phyloP scores from a whole-genome alignment of 2,329 filamentous ascomycete species.

The Pezizomycotina sp. region DNA sequence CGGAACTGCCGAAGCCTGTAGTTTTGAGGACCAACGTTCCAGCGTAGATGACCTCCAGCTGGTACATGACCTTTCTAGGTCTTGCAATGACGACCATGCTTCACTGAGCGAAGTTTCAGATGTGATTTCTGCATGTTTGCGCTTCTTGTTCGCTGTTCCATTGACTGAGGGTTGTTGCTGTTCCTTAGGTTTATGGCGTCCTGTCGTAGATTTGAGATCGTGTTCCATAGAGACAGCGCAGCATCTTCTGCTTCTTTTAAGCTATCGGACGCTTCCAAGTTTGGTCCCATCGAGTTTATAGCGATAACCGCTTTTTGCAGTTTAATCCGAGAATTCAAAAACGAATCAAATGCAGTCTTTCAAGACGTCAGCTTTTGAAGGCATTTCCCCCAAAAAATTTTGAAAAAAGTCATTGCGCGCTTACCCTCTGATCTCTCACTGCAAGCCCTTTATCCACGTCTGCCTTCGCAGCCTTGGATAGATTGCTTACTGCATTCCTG shows the following conservation, averaged over 20 bases:
- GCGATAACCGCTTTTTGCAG: slow-evolving; percentile 79
- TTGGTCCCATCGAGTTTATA: slow-evolving; percentile 51
- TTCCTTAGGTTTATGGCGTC: slow-evolving; percentile 39
- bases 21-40: slow-evolving; percentile 80
- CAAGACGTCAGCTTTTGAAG: slow-evolving; percentile 1
- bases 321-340: slow-evolving; percentile 80
- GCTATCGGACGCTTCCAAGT: slow-evolving; percentile 33
- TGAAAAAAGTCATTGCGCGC: slow-evolving; percentile 3
- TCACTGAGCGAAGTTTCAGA: slow-evolving; percentile 10
- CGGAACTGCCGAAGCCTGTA: slow-evolving; percentile 44
- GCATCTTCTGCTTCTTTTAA: slow-evolving; percentile 70
- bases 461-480: slow-evolving; percentile 50
- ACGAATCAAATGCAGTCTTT: slow-evolving; percentile 54
- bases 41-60: slow-evolving; percentile 44
- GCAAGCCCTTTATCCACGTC: slow-evolving; percentile 75
- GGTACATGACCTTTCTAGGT: slow-evolving; percentile 21
- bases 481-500: slow-evolving; percentile 24
- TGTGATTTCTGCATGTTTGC: slow-evolving; percentile 34
- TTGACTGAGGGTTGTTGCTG: slow-evolving; percentile 25
- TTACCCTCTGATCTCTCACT: slow-evolving; percentile 65
- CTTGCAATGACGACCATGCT: slow-evolving; percentile 8
- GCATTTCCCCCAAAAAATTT: no score
- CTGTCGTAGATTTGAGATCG: slow-evolving; percentile 53
- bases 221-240: slow-evolving; percentile 69
- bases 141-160: slow-evolving; percentile 39